A percentile compares a stretch with the other conserved stretches of the same genome.
phyloP scores from a whole-genome alignment of 2,329 filamentous ascomycete species.

The Dactylellina leptospora region DNA sequence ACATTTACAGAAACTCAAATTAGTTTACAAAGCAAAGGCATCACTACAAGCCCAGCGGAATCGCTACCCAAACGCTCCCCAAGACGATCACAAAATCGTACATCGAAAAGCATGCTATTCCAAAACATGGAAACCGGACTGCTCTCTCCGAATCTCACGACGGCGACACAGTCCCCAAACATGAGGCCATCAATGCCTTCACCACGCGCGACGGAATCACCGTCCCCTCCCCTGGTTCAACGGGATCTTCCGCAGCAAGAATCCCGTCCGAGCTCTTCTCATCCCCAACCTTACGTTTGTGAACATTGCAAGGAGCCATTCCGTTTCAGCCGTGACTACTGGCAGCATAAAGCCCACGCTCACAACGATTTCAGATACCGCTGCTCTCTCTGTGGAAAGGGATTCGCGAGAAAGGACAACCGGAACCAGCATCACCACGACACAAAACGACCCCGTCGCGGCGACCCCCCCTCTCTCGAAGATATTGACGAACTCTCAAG shows the following conservation, averaged over 20 bases:
- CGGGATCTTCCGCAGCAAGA: conserved; percentile 35
- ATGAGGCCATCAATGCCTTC: neutral
- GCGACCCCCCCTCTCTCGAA: conserved; percentile 16
- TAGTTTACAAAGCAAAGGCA: conserved; percentile 18
- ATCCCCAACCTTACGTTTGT: conserved; percentile 40
- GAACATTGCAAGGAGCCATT: conserved; percentile 46
- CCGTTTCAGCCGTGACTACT: conserved; percentile 53
- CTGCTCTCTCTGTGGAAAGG: conserved; percentile 45
- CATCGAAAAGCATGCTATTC: conserved; percentile 44
- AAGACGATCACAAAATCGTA: conserved; percentile 16
- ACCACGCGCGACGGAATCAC: conserved; percentile 10
- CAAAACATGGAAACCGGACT: conserved; percentile 35
- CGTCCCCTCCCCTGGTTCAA: conserved; percentile 20
- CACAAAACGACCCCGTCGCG: conserved; percentile 46
- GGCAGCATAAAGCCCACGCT: conserved; percentile 48
- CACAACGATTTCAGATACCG: conserved; percentile 50
- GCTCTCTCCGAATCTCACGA: conserved; percentile 33
- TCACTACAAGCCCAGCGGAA: conserved; percentile 10
- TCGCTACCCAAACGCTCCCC: conserved; percentile 3
- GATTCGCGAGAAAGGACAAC: conserved; percentile 50
- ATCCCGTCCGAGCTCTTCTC: conserved; percentile 13
- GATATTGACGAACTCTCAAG: conserved; percentile 31
- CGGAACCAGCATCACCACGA: conserved; percentile 50
- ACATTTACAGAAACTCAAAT: conserved; percentile 29
- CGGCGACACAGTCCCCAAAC: conserved; percentile 26